Evolutionary conservation across 495 filamentous ascomycete genomes (phyloP).

Genomic region (Polyplosphaeria fusca): DNA sequence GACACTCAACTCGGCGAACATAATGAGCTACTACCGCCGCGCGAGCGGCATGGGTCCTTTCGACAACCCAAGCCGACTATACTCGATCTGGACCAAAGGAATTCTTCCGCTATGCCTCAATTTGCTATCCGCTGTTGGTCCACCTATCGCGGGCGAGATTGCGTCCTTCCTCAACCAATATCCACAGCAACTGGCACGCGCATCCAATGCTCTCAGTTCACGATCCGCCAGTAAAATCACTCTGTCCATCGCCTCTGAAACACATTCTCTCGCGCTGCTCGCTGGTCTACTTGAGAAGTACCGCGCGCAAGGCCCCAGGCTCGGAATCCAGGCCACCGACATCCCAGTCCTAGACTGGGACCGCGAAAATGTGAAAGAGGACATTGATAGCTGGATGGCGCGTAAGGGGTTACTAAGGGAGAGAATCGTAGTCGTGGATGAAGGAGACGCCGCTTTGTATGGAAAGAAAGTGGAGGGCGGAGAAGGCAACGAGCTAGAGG

Average conservation of each 20-base stretch:
- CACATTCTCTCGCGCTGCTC: conserved; percentile 72
- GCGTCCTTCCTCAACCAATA: conserved; percentile 83
- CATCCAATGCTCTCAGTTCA: conserved; percentile 19
- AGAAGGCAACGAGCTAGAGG: conserved; percentile 61
- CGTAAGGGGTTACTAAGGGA: conserved; percentile 60
- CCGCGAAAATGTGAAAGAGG: conserved; percentile 62
- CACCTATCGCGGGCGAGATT: conserved; percentile 73
- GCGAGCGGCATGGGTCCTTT: conserved; percentile 68
- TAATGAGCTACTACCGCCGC: conserved; percentile 67
- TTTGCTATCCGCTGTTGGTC: conserved; percentile 74
- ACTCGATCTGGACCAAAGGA: conserved; percentile 83
- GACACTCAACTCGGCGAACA: conserved; percentile 70
- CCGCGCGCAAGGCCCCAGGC: conserved; percentile 56
- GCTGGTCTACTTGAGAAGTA: conserved; percentile 60
- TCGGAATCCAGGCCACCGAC: conserved; percentile 56
- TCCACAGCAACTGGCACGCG: conserved; percentile 59
- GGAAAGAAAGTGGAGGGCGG: conserved; percentile 36
- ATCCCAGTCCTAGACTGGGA: conserved; percentile 74
- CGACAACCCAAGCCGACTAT: conserved; percentile 59
- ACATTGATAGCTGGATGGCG: conserved; percentile 71
- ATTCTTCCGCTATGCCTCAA: conserved; percentile 89
- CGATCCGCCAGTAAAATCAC: conserved; percentile 64
- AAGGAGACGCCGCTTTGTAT: conserved; percentile 65
- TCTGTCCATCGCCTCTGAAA: conserved; percentile 67
- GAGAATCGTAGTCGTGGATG: conserved; percentile 66